These are phyloP conservation scores for Talaromyces thailandensis DNA, from an alignment of 495 filamentous ascomycete genomes.

Conservation along the genomic window DNA sequence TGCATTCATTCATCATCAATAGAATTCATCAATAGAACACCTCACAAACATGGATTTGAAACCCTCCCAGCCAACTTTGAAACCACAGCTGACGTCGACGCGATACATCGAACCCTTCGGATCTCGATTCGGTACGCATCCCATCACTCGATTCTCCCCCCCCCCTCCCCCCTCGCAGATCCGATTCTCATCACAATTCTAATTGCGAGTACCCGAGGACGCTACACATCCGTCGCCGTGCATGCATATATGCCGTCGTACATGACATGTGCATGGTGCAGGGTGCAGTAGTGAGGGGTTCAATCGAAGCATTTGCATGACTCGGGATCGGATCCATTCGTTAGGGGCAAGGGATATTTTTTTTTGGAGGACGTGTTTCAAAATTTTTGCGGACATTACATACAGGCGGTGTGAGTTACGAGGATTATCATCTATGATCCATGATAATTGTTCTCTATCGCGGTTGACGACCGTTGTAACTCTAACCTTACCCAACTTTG, in stretches of 20 bases:
- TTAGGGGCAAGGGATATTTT: not conserved
- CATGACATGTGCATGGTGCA: not conserved
- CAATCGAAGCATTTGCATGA: not conserved
- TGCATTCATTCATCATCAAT: too few species aligned
- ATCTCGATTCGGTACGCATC: not conserved
- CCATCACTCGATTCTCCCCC: too few species aligned
- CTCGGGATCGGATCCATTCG: not conserved
- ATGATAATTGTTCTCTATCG: not conserved
- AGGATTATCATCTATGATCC: not conserved
- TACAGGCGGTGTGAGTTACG: not conserved
- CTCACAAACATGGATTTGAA: too few species aligned
- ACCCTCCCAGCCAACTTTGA: too few species aligned
- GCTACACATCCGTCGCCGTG: not conserved
- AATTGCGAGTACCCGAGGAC: too few species aligned
- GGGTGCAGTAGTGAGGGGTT: not conserved
- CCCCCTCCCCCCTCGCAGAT: not conserved
- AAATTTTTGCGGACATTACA: not conserved
- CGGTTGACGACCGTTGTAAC: not conserved
- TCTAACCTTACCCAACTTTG: too few species aligned
- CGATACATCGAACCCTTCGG: not conserved
- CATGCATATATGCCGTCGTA: not conserved
- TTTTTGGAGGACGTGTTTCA: not conserved
- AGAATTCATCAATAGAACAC: not conserved
- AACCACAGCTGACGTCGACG: not conserved
- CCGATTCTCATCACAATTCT: not conserved